Base-by-base conservation (phyloP, 73 alveolate genomes). In the Paramecium primaurelia region DNA sequence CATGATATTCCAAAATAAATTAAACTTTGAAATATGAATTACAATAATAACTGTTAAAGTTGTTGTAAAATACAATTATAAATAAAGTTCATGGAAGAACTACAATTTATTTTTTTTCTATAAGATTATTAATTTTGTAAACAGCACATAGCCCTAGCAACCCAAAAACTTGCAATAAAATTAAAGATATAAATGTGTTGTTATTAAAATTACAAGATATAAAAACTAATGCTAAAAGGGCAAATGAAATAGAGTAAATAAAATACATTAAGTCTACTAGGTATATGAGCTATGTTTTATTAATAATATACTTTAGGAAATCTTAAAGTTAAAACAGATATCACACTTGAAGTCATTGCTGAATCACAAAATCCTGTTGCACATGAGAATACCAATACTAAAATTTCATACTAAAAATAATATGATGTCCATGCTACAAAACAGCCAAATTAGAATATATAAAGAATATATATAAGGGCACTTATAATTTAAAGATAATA, bases 251-350 rank as follows among this genome's bases (percentile, higher is more conserved):
- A 14, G 60, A 71, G 20, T 36, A 71, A 14, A 71, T 20, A 32
- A 71, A 32, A 16, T 71, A 71, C 86, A 71, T 71, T 18, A 71
- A 71, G 38, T 71, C 86, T 32, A 71, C 59, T 71, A 71, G 20
- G 38, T 71, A 71, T 9, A 71, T 71, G 26, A 34, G 59, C 86
- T 71, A 71, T 3, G 20, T 36, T 28, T 28, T 1, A 71, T 16
- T 0, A 64, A 64, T 64, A 34, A 28, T 36, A 32, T 71, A 71
- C 86, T 71, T 71, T 71, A 34, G 86, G 59, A 38, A 34, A 71
- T 71, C 45, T 38, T 6, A 32, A 37, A 0, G 59, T 71, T 42
- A 36, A 34, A 14, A 71, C 54, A 28, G 86, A 71, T 20, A 71
- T 38, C 18, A 71, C 86, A 32, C 22, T 36, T 5, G 60, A 71